A percentile compares a stretch with the other conserved stretches of the same genome.
These are phyloP conservation scores for Apiotrichum veenhuisii DNA, from an alignment of 1,284 basidiomycete genomes.

Conservation along the genomic window DNA sequence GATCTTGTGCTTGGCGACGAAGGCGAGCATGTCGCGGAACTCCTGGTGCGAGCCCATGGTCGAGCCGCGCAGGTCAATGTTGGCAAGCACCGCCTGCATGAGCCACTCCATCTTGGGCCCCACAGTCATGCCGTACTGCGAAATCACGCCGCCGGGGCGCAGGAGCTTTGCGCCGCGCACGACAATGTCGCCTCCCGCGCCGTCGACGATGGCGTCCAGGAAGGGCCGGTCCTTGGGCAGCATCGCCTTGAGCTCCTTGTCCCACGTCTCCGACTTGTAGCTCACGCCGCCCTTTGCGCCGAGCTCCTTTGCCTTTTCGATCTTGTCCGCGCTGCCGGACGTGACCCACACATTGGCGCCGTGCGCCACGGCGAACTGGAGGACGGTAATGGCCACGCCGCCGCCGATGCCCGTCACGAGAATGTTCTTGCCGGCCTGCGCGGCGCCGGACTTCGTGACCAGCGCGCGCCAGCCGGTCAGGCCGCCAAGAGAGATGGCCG, in stretches of 20 bases:
- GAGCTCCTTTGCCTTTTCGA: conserved; percentile 9
- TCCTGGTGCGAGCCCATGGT: conserved; percentile 19
- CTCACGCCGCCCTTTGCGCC: conserved; percentile 17
- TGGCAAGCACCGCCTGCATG: conserved; percentile 20
- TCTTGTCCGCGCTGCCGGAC: conserved; percentile 12
- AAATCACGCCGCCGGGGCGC: conserved; percentile 17
- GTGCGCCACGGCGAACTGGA: conserved; percentile 17
- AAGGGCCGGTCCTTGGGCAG: conserved; percentile 18
- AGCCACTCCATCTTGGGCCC: conserved; percentile 21
- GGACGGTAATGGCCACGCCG: conserved; percentile 17
- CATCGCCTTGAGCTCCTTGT: conserved; percentile 19
- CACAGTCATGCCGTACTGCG: conserved; percentile 22
- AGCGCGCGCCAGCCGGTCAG: conserved; percentile 19
- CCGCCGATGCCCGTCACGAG: conserved; percentile 21
- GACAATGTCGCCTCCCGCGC: conserved; percentile 18
- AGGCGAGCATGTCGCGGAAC: conserved; percentile 18
- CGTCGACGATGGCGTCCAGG: conserved; percentile 20
- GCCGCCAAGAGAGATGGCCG: conserved; percentile 16
- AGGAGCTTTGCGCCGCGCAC: conserved; percentile 11
- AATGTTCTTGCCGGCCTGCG: conserved; percentile 14
- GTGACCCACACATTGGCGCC: conserved; percentile 19
- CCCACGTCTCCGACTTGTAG: conserved; percentile 17
- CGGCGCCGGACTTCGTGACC: conserved; percentile 16
- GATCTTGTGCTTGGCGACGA: conserved; percentile 16
- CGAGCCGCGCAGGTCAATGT: conserved; percentile 16